Base-by-base conservation (phyloP, 768 basidiomycete species). In the Sutorius australiensis region DNA sequence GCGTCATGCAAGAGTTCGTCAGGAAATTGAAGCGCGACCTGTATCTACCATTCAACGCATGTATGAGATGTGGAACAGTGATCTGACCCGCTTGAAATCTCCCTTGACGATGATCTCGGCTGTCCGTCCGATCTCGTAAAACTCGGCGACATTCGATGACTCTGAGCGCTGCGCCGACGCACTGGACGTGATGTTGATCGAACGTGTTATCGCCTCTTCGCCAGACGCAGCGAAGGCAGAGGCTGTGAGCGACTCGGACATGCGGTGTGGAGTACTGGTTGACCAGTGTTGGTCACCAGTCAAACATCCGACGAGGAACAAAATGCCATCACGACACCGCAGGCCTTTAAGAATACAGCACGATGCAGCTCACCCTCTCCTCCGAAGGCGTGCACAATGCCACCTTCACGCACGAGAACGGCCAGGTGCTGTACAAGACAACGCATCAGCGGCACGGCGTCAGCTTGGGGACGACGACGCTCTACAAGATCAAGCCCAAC, bases 21-120 rank as follows among this genome's bases (percentile, higher is more conserved):
- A 0, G 97, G 95, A 61, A 98, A 98, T 69, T 98, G 97, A 11
- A 99, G 78, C 0, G 92, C 92, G 46, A 94, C 81, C 87, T 93
- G 61, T 24, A 33, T 13, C 28, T 19, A 21, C 46, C 28, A 13
- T 32, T 59, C 42, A 56, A 16, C 7, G 17, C 21, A 13, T 12
- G 11, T 38, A 4, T 2, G 36, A 10, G 14, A 27, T 6, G 14
- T 24, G 32, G 19, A n/a, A 24, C 7, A 24, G 9, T 13, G 36
- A 12, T 34, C 82, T 52, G 55, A 92, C 92, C 61, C 88, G 77
- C 68, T 85, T 86, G 72, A 83, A 92, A 54, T 79, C 76, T 2
- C 83, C 82, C 17, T 73, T 67, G 21, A 77, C 51, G 53, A 95
- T 84, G 62, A 83, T 77, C 16, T 75, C 61, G 3, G 79, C 77